A percentile compares a stretch with the other conserved stretches of the same genome.
Conservation (phyloP, 805 yeast species). For the Vanderwaltozyma tropicalis region DNA sequence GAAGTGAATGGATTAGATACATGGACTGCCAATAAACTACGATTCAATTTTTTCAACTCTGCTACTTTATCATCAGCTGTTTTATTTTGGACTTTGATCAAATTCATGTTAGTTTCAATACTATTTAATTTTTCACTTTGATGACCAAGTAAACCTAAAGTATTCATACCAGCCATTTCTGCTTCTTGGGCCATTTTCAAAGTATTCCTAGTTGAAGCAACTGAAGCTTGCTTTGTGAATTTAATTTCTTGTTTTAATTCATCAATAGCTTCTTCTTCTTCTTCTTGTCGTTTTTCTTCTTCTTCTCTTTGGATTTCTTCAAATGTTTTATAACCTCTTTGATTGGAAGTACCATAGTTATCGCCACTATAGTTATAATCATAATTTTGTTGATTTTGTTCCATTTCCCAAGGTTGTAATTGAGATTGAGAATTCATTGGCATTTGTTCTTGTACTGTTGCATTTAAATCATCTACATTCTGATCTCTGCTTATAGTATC, state of each 20-base stretch:
- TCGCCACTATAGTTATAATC: slow-evolving; percentile 1
- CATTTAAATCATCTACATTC: slow-evolving; percentile 15
- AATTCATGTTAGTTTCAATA: slow-evolving; percentile 63
- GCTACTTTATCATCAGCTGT: slow-evolving; percentile 74
- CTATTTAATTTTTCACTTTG: slow-evolving; percentile 77
- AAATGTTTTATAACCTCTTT: slow-evolving; percentile 23
- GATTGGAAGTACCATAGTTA: not conserved
- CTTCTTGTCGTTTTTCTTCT: slow-evolving; percentile 29
- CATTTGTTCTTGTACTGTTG: slow-evolving; percentile 4
- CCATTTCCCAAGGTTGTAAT: slow-evolving; percentile 16
- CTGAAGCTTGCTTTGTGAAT: slow-evolving; percentile 75
- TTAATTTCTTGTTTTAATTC: slow-evolving; percentile 71
- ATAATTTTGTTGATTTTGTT: slow-evolving; percentile 8
- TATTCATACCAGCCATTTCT: slow-evolving; percentile 62
- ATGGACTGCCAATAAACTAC: slow-evolving; percentile 70
- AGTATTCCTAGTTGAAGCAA: slow-evolving; percentile 78
- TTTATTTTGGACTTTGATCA: slow-evolving; percentile 70
- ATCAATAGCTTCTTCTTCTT: slow-evolving; percentile 83
- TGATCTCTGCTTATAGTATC: slow-evolving; percentile 11
- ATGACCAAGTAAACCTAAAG: slow-evolving; percentile 81
- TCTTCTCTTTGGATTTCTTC: slow-evolving; percentile 28
- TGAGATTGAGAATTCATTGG: slow-evolving; percentile 4
- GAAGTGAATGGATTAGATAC: slow-evolving; percentile 85
- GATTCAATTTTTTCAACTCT: slow-evolving; percentile 65
- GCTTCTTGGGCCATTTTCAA: slow-evolving; percentile 61